These are phyloP conservation scores for Lachnellula hyalina DNA, from an alignment of 2,329 filamentous ascomycete genomes.

Conservation along the genomic window DNA sequence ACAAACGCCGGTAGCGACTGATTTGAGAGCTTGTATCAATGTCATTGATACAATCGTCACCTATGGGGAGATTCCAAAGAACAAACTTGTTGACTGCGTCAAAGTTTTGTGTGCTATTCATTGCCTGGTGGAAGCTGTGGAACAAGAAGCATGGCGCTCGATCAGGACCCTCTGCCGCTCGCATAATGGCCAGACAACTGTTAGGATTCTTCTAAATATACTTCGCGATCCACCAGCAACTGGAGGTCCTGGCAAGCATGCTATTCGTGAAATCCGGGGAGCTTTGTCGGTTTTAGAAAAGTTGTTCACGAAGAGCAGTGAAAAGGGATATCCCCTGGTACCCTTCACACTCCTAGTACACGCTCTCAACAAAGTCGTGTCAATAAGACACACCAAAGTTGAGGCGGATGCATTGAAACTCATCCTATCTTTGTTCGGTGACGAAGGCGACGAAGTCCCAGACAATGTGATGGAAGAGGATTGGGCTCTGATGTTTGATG, in stretches of 20 bases:
- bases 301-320: constrained; percentile 52
- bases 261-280: constrained; percentile 54
- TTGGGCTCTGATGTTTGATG: constrained; percentile 56
- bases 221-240: constrained; percentile 45
- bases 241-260: constrained; percentile 45
- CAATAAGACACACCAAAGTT: constrained; percentile 28
- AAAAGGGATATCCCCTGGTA: constrained; percentile 55
- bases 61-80: constrained; percentile 62
- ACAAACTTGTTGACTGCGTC: constrained; percentile 59
- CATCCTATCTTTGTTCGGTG: constrained; percentile 51
- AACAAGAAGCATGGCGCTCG: constrained; percentile 64
- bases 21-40: constrained; percentile 61
- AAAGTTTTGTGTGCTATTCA: constrained; percentile 69
- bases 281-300: constrained; percentile 59
- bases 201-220: constrained; percentile 60
- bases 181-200: constrained; percentile 65
- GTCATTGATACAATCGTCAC: constrained; percentile 68
- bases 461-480: constrained; percentile 58
- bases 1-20: constrained; percentile 57
- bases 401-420: constrained; percentile 29
- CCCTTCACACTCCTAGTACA: constrained; percentile 55
- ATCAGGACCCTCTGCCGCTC: constrained; percentile 67
- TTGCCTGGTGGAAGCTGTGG: constrained; percentile 55
- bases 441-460: constrained; percentile 47
- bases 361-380: constrained; percentile 47